These are phyloP conservation scores for Geotrichum bryndzae DNA, from an alignment of 1,139 yeast species.

Conservation along the genomic window DNA sequence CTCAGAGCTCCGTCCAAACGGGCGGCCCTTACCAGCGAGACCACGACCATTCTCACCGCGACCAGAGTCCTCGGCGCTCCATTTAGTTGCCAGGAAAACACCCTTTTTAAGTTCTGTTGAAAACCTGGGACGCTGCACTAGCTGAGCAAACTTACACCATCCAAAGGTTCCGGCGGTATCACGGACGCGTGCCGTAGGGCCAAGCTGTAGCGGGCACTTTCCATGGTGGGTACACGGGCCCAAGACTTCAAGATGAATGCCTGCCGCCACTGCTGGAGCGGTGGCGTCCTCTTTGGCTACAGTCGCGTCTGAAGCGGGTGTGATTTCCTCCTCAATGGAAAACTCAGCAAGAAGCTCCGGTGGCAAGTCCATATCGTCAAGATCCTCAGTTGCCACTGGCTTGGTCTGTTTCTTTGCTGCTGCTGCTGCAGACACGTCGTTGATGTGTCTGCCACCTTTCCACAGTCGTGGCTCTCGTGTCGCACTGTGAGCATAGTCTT, in stretches of 20 bases:
- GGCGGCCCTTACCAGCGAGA: conserved; percentile 63
- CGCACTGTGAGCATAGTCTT: conserved; percentile 47
- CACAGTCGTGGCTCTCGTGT: conserved; percentile 73
- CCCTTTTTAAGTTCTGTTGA: conserved; percentile 81
- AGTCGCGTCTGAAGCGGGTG: conserved; percentile 15
- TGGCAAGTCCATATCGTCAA: conserved; percentile 41
- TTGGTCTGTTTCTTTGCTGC: neutral
- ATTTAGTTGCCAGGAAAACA: conserved; percentile 58
- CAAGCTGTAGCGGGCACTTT: conserved; percentile 77
- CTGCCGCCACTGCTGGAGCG: neutral
- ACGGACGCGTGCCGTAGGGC: conserved; percentile 58
- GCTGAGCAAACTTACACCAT: conserved; percentile 74
- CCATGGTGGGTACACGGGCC: conserved; percentile 94
- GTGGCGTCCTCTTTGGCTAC: neutral
- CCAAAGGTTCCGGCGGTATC: conserved; percentile 50
- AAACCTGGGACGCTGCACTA: conserved; percentile 70
- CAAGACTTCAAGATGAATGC: conserved; percentile 39
- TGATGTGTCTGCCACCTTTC: conserved; percentile 44
- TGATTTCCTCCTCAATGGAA: conserved; percentile 35
- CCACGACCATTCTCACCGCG: conserved; percentile 39
- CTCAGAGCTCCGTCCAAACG: conserved; percentile 67
- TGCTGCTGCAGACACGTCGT: neutral
- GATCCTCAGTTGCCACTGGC: conserved; percentile 36
- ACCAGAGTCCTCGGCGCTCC: conserved; percentile 51
- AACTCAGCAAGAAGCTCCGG: conserved; percentile 35